Percentiles rank a stretch among this genome's conserved stretches.
These are phyloP conservation scores for Rhizopogon vesiculosus DNA, from an alignment of 768 basidiomycete genomes.

Conservation along the genomic window DNA sequence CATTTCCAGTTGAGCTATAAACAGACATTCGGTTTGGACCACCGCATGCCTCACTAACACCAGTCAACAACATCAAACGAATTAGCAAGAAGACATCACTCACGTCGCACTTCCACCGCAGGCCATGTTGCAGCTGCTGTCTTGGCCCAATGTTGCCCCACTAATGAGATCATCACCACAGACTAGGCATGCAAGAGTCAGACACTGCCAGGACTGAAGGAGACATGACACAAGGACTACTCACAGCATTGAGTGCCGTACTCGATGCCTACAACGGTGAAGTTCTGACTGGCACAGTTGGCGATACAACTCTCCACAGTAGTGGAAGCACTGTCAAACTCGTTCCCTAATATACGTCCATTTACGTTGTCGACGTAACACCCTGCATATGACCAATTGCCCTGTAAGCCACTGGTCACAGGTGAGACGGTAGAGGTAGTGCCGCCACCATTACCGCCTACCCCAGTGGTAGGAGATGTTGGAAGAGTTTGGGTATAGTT, in stretches of 20 bases:
- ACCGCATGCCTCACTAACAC: constrained; percentile 60
- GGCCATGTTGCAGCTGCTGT: constrained; percentile 62
- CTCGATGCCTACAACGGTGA: constrained; percentile 67
- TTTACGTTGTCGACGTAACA: constrained; percentile 72
- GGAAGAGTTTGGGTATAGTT: constrained; percentile 65
- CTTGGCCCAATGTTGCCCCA: constrained; percentile 48
- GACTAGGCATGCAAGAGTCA: constrained; percentile 33
- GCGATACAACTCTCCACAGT: constrained; percentile 65
- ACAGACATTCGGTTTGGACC: constrained; percentile 69
- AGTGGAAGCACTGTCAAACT: constrained; percentile 31
- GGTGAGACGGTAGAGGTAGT: constrained; percentile 29
- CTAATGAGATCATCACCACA: constrained; percentile 66
- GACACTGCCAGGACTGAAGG: constrained; percentile 1
- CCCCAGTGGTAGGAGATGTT: constrained; percentile 24
- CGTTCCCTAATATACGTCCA: constrained; percentile 55
- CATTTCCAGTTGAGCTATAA: constrained; percentile 48
- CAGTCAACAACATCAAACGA: constrained; percentile 5
- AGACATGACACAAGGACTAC: constrained; percentile 14
- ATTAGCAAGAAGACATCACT: constrained; percentile 14
- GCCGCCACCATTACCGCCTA: constrained; percentile 27
- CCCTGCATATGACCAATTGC: constrained; percentile 53
- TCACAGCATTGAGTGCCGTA: constrained; percentile 49
- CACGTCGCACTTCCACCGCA: constrained; percentile 69
- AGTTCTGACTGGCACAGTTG: constrained; percentile 50
- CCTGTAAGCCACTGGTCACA: constrained; percentile 48